A percentile compares a stretch with the other conserved stretches of the same genome.
Conservation (phyloP, 2,329 filamentous ascomycete species). For the Cordyceps militaris region DNA sequence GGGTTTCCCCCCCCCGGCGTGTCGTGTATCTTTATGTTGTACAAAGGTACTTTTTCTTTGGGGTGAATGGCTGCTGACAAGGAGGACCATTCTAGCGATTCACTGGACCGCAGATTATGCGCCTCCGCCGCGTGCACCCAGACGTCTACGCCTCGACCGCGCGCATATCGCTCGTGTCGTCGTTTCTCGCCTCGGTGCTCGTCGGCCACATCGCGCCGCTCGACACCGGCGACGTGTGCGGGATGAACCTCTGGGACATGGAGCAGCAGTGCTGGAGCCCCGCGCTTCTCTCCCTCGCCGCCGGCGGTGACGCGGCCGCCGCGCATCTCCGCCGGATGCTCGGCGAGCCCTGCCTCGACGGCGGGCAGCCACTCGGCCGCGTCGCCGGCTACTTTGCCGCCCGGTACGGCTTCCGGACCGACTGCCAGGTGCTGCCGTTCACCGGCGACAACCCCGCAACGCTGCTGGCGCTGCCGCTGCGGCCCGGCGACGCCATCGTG, state of each 20-base stretch:
- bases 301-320: constrained; percentile 54
- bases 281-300: constrained; percentile 66
- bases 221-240: constrained; percentile 90
- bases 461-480: constrained; percentile 82
- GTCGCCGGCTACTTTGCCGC: constrained; percentile 73
- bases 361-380: constrained; percentile 67
- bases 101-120: constrained; percentile 92
- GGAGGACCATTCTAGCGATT: constrained; percentile 58
- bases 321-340: constrained; percentile 67
- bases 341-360: constrained; percentile 71
- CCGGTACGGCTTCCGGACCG: constrained; percentile 67
- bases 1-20: no score
- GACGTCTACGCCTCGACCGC: constrained; percentile 73
- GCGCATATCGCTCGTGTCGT: constrained; percentile 89
- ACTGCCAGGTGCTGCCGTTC: constrained; percentile 75
- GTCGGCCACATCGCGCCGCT: constrained; percentile 79
- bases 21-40: no score
- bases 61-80: no score
- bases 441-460: constrained; percentile 96
- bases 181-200: constrained; percentile 87
- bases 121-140: constrained; percentile 73
- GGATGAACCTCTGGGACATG: constrained; percentile 97
- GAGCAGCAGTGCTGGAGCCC: constrained; percentile 65
- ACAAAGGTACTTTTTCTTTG: no score
- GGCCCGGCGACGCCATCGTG: constrained; percentile 86